Base-by-base conservation (phyloP, 129 eudicot species). In the Lonicera japonica region DNA sequence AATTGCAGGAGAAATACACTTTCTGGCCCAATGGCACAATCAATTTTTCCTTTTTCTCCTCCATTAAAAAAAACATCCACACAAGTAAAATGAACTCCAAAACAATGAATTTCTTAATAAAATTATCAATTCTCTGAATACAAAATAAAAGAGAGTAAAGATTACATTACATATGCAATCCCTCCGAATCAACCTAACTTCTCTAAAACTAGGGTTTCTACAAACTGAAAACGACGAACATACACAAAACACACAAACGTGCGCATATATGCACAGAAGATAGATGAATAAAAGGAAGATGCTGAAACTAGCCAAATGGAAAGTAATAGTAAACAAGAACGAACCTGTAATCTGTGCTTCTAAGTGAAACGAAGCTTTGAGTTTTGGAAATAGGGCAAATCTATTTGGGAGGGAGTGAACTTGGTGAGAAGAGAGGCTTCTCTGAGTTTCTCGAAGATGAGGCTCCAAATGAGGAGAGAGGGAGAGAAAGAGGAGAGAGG, bases 361-460 rank as follows among this genome's bases (percentile, higher is more conserved):
- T 29, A 48, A 71, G 70, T 60, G 71, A 48, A 34, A 17, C 38
- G 73, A 22, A 45, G 72, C 13, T 52, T 9, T 17, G n/a, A 20
- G 19, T 20, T 45, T 74, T 65, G 56, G 63, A 67, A 56, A 71
- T 25, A 20, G 80, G 48, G 65, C 36, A 29, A 29, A 61, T 77
- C 56, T 64, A 53, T 22, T 21, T 61, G 18, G 77, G 56, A 43
- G 70, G 68, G 58, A 61, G 61, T 46, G 60, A 43, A 64, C 29
- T 51, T 36, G 64, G 36, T 14, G 56, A 16, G 68, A 25, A 16
- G 46, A 4, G 36, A n/a, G 54, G 51, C 36, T 6, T 29, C 36
- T 29, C 56, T 70, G 18, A 11, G 53, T 48, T 45, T 68, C 63
- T 64, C 58, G 60, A 72, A 77, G 78, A 77, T 68, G 75, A 72